Conservation (phyloP, 306 rosid species). For the Citrullus mucosospermus region DNA sequence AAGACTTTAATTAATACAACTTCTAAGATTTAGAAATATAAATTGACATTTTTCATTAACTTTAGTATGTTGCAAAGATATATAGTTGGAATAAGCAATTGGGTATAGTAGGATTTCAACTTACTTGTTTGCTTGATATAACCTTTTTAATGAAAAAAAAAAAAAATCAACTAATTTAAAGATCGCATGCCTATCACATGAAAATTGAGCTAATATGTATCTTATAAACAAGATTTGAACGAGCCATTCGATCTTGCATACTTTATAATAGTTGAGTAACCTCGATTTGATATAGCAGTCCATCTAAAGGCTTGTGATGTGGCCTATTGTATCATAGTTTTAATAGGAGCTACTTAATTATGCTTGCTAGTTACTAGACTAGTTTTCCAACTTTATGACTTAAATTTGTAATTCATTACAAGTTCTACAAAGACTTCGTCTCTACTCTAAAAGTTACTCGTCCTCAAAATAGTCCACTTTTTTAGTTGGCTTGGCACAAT, state of each 20-base stretch:
- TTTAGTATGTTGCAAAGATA: too few relatives aligned
- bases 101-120: too few relatives aligned
- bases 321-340: background rate
- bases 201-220: too few relatives aligned
- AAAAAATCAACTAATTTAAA: too few relatives aligned
- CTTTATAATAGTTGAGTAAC: background rate
- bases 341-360: background rate
- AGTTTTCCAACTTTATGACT: background rate
- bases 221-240: too few relatives aligned
- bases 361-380: background rate
- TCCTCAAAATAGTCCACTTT: background rate
- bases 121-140: too few relatives aligned
- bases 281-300: background rate
- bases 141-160: background rate
- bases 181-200: background rate
- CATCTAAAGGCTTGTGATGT: background rate
- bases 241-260: too few relatives aligned
- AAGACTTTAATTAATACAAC: too few relatives aligned
- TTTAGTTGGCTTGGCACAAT: background rate
- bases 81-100: rapidly evolving
- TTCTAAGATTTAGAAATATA: too few relatives aligned
- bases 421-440: too few relatives aligned
- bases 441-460: background rate
- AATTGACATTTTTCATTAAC: too few relatives aligned
- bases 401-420: too few relatives aligned